Percentiles rank a stretch among this genome's conserved stretches.
These are phyloP conservation scores for Plasmodium knowlesi DNA, from an alignment of 169 alveolate species.

Conservation along the genomic window DNA sequence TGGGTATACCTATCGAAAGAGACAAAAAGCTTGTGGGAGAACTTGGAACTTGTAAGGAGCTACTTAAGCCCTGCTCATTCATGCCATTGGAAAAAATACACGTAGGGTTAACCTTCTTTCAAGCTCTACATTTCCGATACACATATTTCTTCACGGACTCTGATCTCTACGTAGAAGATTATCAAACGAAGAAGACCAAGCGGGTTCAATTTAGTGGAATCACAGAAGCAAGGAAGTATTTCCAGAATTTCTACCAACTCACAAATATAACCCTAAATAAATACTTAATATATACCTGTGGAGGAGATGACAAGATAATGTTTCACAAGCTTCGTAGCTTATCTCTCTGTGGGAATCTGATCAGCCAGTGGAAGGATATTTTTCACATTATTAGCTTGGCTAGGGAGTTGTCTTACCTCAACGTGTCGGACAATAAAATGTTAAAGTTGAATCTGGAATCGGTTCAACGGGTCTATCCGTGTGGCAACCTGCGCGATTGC, in stretches of 20 bases:
- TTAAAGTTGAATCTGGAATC: background rate
- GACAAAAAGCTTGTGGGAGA: background rate
- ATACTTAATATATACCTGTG: constrained; percentile 38
- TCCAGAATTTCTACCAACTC: constrained; percentile 28
- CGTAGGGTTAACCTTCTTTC: constrained; percentile 59
- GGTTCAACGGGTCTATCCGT: background rate
- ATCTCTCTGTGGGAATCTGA: constrained; percentile 46
- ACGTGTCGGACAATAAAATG: constrained; percentile 51
- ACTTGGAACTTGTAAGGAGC: background rate
- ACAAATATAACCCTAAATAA: constrained; percentile 58
- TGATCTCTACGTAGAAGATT: constrained; percentile 58
- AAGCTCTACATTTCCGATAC: constrained; percentile 52
- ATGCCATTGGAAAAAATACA: constrained; percentile 52
- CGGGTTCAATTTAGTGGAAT: constrained; percentile 55
- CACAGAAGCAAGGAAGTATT: constrained; percentile 32
- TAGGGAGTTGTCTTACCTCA: constrained; percentile 39
- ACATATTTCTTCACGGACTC: constrained; percentile 37
- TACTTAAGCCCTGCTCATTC: constrained; percentile 43
- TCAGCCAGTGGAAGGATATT: constrained; percentile 45
- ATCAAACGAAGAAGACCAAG: constrained; percentile 54
- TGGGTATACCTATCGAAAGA: background rate
- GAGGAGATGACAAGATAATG: background rate
- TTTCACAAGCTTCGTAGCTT: constrained; percentile 37
- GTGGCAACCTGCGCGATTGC: no score
- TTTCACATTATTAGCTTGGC: constrained; percentile 52